Percentiles rank a stretch among this genome's conserved stretches.
Evolutionary conservation across 805 yeast species (phyloP).

Genomic region (Candida nemodendra): DNA sequence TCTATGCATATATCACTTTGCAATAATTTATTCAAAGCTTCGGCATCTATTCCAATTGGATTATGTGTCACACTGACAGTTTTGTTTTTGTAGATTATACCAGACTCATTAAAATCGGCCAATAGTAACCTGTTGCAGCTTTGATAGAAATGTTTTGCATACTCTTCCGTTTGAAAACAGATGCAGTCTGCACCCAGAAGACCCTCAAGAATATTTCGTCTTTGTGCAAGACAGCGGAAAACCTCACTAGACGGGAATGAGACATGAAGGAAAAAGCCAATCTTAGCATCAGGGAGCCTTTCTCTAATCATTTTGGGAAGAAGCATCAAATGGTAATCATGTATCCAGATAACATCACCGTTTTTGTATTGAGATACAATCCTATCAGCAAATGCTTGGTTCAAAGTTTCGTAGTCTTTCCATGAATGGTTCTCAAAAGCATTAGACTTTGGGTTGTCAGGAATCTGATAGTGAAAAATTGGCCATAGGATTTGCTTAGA

Average conservation of each 20-base stretch:
- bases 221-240: constrained; percentile 88
- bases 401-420: constrained; percentile 75
- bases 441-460: constrained; percentile 90
- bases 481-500: constrained; percentile 98
- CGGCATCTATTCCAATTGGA: constrained; percentile 80
- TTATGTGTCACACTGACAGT: constrained; percentile 54
- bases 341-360: constrained; percentile 86
- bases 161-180: constrained; percentile 89
- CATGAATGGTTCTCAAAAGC: constrained; percentile 96
- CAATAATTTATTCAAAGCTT: constrained; percentile 47
- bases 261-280: constrained; percentile 89
- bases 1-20: constrained; percentile 46
- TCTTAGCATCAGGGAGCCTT: constrained; percentile 74
- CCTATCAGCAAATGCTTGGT: constrained; percentile 76
- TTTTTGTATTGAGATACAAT: constrained; percentile 64
- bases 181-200: constrained; percentile 85
- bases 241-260: constrained; percentile 96
- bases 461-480: constrained; percentile 87
- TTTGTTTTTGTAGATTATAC: constrained; percentile 59
- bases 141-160: constrained; percentile 89
- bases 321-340: constrained; percentile 87
- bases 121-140: constrained; percentile 81
- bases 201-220: constrained; percentile 74
- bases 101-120: constrained; percentile 71
- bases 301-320: constrained; percentile 83